phyloP scores from a whole-genome alignment of 2,329 filamentous ascomycete species.

The Emergomyces pasteurianus region DNA sequence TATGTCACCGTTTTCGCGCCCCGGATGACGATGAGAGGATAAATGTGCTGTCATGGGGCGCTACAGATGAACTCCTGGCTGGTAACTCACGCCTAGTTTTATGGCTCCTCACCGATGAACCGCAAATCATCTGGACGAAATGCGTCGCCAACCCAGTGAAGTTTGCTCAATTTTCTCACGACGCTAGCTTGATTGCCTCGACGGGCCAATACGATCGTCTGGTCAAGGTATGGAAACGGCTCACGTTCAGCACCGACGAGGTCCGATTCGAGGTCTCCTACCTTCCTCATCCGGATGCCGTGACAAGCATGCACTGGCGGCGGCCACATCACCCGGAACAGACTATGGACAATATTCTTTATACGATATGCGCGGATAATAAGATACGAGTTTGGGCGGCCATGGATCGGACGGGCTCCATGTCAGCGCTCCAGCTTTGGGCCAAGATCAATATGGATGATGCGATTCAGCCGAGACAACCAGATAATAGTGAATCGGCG shows the following conservation, averaged over 20 bases:
- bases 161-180: conserved; percentile 69
- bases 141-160: conserved; percentile 60
- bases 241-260: conserved; percentile 72
- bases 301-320: conserved; percentile 82
- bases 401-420: conserved; percentile 55
- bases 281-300: conserved; percentile 65
- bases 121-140: conserved; percentile 57
- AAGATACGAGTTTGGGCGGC: conserved; percentile 73
- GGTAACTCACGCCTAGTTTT: conserved; percentile 60
- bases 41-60: conserved; percentile 71
- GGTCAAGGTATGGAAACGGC: conserved; percentile 83
- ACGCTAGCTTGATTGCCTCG: conserved; percentile 76
- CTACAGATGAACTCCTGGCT: conserved; percentile 70
- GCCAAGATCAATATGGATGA: conserved; percentile 63
- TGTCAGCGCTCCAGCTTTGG: conserved; percentile 64
- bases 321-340: conserved; percentile 65
- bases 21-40: conserved; percentile 31
- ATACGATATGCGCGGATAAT: conserved; percentile 75
- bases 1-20: conserved; percentile 41
- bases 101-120: conserved; percentile 44
- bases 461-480: conserved; percentile 50
- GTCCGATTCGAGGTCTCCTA: conserved; percentile 85
- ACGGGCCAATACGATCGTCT: conserved; percentile 66
- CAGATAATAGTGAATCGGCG: conserved; percentile 27
- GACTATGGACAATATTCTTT: conserved; percentile 72